Evolutionary conservation across 2,329 filamentous ascomycete genomes (phyloP), one percentile per base, ranked within the genome.

Genomic region (Pseudopithomyces maydicus): DNA sequence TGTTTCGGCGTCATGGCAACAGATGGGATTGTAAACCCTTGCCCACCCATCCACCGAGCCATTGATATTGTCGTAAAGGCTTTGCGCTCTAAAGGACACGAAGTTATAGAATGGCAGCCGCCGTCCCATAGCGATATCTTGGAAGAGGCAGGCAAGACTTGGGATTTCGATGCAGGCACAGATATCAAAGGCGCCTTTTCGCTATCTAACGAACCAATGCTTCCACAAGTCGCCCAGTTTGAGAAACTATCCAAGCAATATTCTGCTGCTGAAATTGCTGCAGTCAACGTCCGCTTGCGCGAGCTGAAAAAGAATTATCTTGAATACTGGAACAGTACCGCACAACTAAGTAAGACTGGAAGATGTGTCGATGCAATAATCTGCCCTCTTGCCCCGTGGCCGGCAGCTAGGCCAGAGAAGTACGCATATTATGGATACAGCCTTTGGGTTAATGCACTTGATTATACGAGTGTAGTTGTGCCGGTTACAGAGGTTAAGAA

Each of bases 321-420:
- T 55, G 72, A 77, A 6, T 75, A 77, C 45, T 79, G 77, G 77
- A 75, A 71, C 29, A 64, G 61, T 26, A 77, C 74, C 0, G 58
- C 52, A 0, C 46, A 61, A 0, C 11, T 56, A 1, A 75, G 67
- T 1, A 62, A 56, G 17, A 76, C 67, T 5, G 74, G 69, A 14
- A 63, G 66, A n/a, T 67, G 66, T 0, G 73, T 78, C 0, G 76
- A 79, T 58, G 76, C 71, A 2, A 44, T 79, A 0, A 74, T 79
- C 6, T 47, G 54, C 17, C 76, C 76, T 2, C 45, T 75, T 1
- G 75, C 75, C 1, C 77, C 76, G 8, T 76, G 71, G 52, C 72
- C 77, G 0, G 75, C 74, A 3, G 68, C 70, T 1, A 61, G 72
- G 36, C 58, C 58, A 12, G 64, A 63, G 7, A 68, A 46, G 61